Conservation (phyloP, 2,329 filamentous ascomycete genomes). For the Diaporthe velutina region DNA sequence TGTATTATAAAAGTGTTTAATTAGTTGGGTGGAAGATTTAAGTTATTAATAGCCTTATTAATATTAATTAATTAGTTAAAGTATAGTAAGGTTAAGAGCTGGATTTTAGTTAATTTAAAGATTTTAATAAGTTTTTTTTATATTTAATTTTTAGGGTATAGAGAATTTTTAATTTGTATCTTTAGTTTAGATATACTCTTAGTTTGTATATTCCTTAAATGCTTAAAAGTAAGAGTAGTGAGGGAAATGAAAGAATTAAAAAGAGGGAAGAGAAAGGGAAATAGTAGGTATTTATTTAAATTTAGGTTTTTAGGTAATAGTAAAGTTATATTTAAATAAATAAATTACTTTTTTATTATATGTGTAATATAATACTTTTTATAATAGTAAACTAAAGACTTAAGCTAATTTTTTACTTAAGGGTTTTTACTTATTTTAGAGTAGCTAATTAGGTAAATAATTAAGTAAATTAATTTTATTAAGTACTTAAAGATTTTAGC, state of each 20-base stretch:
- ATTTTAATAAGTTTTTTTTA: neutral
- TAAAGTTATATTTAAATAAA: no score
- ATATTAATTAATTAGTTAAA: neutral
- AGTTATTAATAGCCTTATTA: neutral
- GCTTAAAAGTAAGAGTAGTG: neutral
- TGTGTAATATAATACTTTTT: neutral
- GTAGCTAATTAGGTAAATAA: neutral
- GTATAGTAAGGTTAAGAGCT: neutral
- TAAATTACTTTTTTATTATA: neutral
- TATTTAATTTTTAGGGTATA: neutral
- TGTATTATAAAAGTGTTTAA: neutral
- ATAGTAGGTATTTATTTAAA: no score
- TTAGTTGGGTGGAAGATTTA: neutral
- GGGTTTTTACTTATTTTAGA: neutral
- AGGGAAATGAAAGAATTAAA: neutral
- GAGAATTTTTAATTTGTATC: neutral
- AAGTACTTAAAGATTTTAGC: neutral
- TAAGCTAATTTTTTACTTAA: neutral
- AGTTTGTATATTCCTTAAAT: neutral
- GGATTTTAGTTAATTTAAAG: neutral
- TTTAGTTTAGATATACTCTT: neutral
- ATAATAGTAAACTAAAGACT: neutral
- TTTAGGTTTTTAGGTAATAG: no score
- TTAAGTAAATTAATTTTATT: neutral
- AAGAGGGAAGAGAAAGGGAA: neutral